These are phyloP conservation scores for Chaetomiaceae sp. DNA, from an alignment of 2,329 filamentous ascomycete genomes.

Conservation along the genomic window DNA sequence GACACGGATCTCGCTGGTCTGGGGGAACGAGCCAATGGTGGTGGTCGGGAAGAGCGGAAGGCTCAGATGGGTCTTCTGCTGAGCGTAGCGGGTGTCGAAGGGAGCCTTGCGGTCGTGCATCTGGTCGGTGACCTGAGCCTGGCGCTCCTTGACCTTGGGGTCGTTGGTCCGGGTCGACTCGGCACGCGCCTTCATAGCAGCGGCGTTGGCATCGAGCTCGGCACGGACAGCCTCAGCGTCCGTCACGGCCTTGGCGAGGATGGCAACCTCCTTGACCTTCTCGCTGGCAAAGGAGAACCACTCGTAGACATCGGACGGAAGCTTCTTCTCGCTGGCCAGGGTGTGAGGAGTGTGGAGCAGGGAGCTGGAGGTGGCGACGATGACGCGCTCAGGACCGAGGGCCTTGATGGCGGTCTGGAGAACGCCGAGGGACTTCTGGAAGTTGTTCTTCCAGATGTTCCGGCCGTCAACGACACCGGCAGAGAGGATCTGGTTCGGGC, in stretches of 20 bases:
- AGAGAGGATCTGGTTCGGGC: conserved; percentile 83
- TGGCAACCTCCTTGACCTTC: conserved; percentile 84
- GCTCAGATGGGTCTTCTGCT: conserved; percentile 88
- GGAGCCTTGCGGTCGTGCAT: conserved; percentile 90
- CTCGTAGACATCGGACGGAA: conserved; percentile 84
- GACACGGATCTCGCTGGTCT: conserved; percentile 97
- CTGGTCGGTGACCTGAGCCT: conserved; percentile 74
- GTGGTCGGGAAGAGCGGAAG: conserved; percentile 97
- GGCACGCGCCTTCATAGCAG: conserved; percentile 84
- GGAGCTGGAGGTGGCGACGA: conserved; percentile 93
- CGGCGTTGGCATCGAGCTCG: conserved; percentile 93
- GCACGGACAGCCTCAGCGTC: conserved; percentile 80
- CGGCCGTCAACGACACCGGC: conserved; percentile 96
- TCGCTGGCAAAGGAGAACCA: conserved; percentile 98
- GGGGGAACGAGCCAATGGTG: conserved; percentile 98
- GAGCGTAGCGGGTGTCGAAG: conserved; percentile 76
- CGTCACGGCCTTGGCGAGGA: conserved; percentile 95
- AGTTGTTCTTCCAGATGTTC: conserved; percentile 99
- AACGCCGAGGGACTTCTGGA: conserved; percentile 86
- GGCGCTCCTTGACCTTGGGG: conserved; percentile 93
- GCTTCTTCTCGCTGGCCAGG: conserved; percentile 96
- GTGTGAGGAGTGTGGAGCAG: conserved; percentile 98
- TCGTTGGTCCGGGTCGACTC: conserved; percentile 95
- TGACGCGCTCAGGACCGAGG: conserved; percentile 94
- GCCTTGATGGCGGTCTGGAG: conserved; percentile 87